These are phyloP conservation scores for Fraxinus nigra DNA, from an alignment of 305 asterid species.

Conservation along the genomic window DNA sequence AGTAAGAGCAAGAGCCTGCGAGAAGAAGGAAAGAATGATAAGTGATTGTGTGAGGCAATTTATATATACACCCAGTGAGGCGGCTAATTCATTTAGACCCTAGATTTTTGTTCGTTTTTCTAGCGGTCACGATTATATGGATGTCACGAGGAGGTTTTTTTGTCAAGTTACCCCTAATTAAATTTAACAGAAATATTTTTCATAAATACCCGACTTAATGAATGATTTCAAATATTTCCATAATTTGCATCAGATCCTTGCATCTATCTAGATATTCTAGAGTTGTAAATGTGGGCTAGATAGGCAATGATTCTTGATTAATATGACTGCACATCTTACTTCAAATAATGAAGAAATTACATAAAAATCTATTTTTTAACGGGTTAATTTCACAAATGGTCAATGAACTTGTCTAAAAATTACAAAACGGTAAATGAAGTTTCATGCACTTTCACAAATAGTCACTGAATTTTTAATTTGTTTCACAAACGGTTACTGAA, in stretches of 20 bases:
- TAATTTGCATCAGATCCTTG: not conserved
- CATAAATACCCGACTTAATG: not conserved
- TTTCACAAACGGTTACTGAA: too few species aligned
- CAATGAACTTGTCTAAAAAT: too few species aligned
- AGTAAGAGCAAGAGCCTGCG: not conserved
- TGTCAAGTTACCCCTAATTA: not conserved
- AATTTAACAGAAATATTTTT: not conserved
- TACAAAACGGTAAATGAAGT: too few species aligned
- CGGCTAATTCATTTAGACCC: not conserved
- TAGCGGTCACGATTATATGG: not conserved
- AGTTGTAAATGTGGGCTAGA: not conserved
- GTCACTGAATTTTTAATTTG: too few species aligned
- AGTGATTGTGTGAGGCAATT: not conserved
- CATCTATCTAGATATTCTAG: not conserved
- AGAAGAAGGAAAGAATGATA: not conserved
- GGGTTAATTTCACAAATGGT: too few species aligned
- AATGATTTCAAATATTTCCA: not conserved
- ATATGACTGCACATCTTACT: not conserved
- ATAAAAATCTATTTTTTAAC: not conserved
- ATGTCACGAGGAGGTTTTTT: not conserved
- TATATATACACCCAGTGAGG: not conserved
- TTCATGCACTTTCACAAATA: too few species aligned
- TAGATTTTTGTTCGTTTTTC: not conserved
- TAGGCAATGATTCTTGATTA: not conserved
- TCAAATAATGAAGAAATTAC: not conserved